Conservation (phyloP, 192 early-diverging fungal species). For the Coemansia sp. region DNA sequence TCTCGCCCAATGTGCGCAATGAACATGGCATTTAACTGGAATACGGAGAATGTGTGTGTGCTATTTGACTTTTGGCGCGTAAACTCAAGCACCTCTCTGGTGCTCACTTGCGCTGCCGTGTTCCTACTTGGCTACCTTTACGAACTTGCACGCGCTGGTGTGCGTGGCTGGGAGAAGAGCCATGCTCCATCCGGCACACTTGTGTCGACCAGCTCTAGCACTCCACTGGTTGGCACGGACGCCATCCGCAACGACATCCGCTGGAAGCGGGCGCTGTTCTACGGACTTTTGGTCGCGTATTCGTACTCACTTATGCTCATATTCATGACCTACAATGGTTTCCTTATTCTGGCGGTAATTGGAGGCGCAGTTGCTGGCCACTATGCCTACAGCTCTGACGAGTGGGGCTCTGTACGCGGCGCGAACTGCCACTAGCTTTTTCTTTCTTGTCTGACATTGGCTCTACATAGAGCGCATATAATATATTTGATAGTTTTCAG, state of each 20-base stretch:
- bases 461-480: background rate
- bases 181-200: conserved; percentile 6
- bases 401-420: conserved; percentile 44
- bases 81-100: conserved; percentile 53
- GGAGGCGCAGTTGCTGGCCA: conserved; percentile 69
- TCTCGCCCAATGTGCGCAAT: conserved; percentile 56
- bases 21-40: conserved; percentile 81
- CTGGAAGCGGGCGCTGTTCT: conserved; percentile 61
- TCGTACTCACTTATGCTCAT: conserved; percentile 78
- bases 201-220: conserved; percentile 13
- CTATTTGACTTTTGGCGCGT: conserved; percentile 76
- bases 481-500: background rate
- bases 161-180: conserved; percentile 43
- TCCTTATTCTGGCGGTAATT: conserved; percentile 65
- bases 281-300: conserved; percentile 65
- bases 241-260: conserved; percentile 49
- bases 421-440: conserved; percentile 47
- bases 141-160: conserved; percentile 33
- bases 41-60: conserved; percentile 72
- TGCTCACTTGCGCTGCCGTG: conserved; percentile 63
- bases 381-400: conserved; percentile 53
- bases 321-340: conserved; percentile 85
- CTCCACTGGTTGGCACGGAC: conserved; percentile 19
- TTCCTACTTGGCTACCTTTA: conserved; percentile 47
- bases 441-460: background rate